A percentile compares a stretch with the other conserved stretches of the same genome.
phyloP scores from a whole-genome alignment of 176 grass and related monocot species.

The Rhipidocladum racemiflorum region DNA sequence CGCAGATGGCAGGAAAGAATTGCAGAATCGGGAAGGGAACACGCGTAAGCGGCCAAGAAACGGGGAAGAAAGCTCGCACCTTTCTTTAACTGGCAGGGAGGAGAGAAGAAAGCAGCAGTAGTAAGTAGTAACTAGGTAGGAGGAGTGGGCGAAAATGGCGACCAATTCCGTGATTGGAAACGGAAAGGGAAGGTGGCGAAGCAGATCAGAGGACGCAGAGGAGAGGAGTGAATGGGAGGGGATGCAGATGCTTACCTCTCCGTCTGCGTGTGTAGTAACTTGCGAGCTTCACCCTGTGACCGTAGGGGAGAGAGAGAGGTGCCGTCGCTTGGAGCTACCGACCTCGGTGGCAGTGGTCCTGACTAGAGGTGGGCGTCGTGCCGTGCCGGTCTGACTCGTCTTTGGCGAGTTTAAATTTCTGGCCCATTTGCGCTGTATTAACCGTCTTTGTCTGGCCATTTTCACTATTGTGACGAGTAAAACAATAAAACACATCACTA shows the following conservation, averaged over 20 bases:
- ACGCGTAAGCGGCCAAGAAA: not conserved
- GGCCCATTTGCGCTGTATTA: no score
- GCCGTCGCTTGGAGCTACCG: not conserved
- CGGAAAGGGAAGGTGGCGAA: not conserved
- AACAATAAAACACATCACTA: no score
- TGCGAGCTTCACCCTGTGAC: not conserved
- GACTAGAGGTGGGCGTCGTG: no score
- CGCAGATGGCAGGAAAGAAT: not conserved
- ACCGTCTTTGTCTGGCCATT: no score
- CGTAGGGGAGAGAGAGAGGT: not conserved
- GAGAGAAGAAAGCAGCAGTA: not conserved
- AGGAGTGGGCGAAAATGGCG: not conserved
- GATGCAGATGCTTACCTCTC: not conserved
- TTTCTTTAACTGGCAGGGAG: not conserved
- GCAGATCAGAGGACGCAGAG: not conserved
- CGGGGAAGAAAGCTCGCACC: not conserved
- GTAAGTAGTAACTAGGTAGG: not conserved
- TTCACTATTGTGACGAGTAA: no score
- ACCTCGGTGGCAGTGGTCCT: not conserved
- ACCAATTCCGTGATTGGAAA: not conserved
- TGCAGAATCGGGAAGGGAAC: not conserved
- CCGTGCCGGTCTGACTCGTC: no score
- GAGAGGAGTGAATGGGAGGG: no score
- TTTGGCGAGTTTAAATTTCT: no score
- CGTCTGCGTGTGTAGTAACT: not conserved